A percentile compares a stretch with the other conserved stretches of the same genome.
phyloP scores from a whole-genome alignment of 1,139 yeast species.

The Nakaseomyces bracarensis region DNA sequence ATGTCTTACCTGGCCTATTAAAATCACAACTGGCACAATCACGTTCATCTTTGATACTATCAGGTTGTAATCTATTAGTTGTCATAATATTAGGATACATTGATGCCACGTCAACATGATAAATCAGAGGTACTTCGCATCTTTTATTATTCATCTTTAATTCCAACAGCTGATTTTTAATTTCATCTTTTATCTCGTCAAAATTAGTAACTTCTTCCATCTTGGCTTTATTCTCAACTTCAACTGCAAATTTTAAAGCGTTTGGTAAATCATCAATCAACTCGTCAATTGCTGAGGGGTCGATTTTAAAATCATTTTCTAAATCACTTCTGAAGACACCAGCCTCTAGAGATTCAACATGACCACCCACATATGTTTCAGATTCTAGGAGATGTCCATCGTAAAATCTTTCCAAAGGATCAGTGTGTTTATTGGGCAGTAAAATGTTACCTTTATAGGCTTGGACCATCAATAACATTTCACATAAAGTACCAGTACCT shows the following conservation, averaged over 20 bases:
- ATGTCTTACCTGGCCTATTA: constrained; percentile 86
- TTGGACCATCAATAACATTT: constrained; percentile 94
- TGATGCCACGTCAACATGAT: constrained; percentile 98
- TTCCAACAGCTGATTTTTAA: constrained; percentile 46
- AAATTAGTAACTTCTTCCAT: constrained; percentile 72
- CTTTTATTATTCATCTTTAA: constrained; percentile 58
- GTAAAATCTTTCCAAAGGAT: constrained; percentile 86
- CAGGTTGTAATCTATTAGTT: constrained; percentile 94
- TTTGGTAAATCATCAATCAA: constrained; percentile 61
- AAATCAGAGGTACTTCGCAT: constrained; percentile 74
- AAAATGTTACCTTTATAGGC: constrained; percentile 73
- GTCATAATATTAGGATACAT: constrained; percentile 99
- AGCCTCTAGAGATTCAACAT: constrained; percentile 94
- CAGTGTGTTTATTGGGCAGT: constrained; percentile 87
- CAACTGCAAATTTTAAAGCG: constrained; percentile 75
- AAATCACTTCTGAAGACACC: constrained; percentile 95
- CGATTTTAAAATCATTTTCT: constrained; percentile 64
- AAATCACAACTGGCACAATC: constrained; percentile 98
- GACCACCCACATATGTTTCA: constrained; percentile 98
- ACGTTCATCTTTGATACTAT: constrained; percentile 90
- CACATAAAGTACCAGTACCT: constrained; percentile 98
- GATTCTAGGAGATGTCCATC: constrained; percentile 90
- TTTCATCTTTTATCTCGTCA: constrained; percentile 59
- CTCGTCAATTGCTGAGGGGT: constrained; percentile 77
- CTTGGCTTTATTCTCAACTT: constrained; percentile 67